Evolutionary conservation across 495 filamentous ascomycete species (phyloP).

Genomic region (Tuber aestivum): DNA sequence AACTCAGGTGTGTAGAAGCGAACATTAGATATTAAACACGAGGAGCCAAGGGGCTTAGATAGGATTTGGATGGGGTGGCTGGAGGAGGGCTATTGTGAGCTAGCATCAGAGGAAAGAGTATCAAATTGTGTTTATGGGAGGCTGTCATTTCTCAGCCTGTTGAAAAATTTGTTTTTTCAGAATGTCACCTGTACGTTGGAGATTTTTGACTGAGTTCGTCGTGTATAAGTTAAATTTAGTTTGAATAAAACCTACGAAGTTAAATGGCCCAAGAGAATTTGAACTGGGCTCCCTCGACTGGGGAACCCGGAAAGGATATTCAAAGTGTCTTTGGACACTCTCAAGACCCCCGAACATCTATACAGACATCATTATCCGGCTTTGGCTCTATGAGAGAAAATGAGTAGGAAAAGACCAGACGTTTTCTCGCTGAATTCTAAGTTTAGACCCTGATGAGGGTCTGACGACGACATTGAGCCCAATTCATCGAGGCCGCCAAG

Average conservation of each 20-base stretch:
- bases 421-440: neutral
- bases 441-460: neutral
- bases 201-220: neutral
- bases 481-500: neutral
- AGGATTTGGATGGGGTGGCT: neutral
- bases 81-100: neutral
- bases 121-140: neutral
- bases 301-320: neutral
- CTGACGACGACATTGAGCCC: neutral
- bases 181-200: neutral
- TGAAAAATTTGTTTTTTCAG: neutral
- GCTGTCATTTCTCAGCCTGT: neutral
- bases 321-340: neutral
- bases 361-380: neutral
- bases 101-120: neutral
- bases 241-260: neutral
- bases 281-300: neutral
- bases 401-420: neutral
- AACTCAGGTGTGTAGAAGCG: slow-evolving; percentile 13
- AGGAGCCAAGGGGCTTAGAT: neutral
- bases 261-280: neutral
- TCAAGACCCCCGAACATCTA: neutral
- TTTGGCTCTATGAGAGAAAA: neutral
- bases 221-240: neutral
- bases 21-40: neutral